Evolutionary conservation across 179 eudicot species (phyloP), one percentile per base, ranked within the genome.

Genomic region (Drosera spatulata): DNA sequence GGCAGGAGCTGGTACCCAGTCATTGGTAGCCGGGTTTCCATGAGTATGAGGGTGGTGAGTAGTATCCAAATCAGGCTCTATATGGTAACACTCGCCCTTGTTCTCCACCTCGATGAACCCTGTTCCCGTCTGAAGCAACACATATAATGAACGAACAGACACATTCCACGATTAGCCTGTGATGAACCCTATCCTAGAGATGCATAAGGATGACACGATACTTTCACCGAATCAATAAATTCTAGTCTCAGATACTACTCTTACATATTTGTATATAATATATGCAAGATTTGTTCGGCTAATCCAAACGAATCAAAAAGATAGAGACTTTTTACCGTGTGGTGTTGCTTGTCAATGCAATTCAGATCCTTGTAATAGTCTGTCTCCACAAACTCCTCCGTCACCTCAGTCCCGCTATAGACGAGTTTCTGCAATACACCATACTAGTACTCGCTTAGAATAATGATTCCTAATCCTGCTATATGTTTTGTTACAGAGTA

Each of bases 21-120:
- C 99, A 73, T 93, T 93, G 39, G 99, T 88, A 37, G 99, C 96
- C 2, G 99, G 99, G 64, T 93, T 93, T 48, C 89, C 91, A 54
- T 70, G 79, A 73, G 64, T 58, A 44, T 82, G 59, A 65, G 68
- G 75, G 13, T 84, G 87, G 58, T 61, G 63, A 61, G 41, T 69
- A 4, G 70, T 52, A 42, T 56, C 73, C 1, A 65, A 12, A 43
- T 88, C 87, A 11, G 82, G 69, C 44, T 70, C 72, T 51, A 88
- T 53, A 61, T 56, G 63, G 75, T 80, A 84, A 49, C 53, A 7
- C 42, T 38, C 44, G 2, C 59, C 77, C 45, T 70, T 72, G 61
- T 65, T 66, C 62, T 84, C 96, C 72, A 74, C 56, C 60, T 78
- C 81, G 61, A 93, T 93, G 83, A 93, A 89, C 41, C 99, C 99